These are phyloP conservation scores for Micractinium sp. DNA, from an alignment of 139 green algal genomes.

Conservation along the genomic window DNA sequence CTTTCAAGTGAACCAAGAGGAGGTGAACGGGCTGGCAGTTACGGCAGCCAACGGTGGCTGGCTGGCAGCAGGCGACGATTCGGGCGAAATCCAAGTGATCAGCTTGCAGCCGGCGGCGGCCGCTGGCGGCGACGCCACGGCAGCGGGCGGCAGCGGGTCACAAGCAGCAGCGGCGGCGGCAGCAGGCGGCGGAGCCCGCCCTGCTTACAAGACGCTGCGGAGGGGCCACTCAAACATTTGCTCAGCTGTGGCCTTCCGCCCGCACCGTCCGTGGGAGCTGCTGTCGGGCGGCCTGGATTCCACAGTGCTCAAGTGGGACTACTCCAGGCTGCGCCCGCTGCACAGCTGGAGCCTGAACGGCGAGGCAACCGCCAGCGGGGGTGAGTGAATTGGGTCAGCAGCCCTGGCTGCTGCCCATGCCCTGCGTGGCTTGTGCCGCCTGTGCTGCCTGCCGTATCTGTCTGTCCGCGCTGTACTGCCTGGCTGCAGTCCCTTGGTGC, in stretches of 20 bases:
- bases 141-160: neutral
- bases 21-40: conserved; percentile 59
- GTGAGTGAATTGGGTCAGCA: no score
- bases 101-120: conserved; percentile 29
- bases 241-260: conserved; percentile 57
- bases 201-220: conserved; percentile 56
- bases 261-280: conserved; percentile 67
- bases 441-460: neutral
- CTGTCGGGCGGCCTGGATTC: conserved; percentile 69
- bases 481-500: neutral
- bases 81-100: conserved; percentile 60
- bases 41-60: conserved; percentile 32
- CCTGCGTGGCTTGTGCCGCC: no score
- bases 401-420: neutral
- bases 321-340: conserved; percentile 20
- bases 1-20: conserved; percentile 47
- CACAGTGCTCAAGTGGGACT: conserved; percentile 61
- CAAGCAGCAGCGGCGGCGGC: neutral
- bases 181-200: neutral
- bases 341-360: conserved; percentile 12
- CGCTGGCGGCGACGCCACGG: neutral
- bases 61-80: conserved; percentile 65
- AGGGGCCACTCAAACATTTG: conserved; percentile 68
- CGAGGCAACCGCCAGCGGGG: conserved; percentile 22
- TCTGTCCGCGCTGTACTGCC: neutral